Evolutionary conservation across 176 grass and related monocot genomes (phyloP).

Genomic region (Avena eriantha): DNA sequence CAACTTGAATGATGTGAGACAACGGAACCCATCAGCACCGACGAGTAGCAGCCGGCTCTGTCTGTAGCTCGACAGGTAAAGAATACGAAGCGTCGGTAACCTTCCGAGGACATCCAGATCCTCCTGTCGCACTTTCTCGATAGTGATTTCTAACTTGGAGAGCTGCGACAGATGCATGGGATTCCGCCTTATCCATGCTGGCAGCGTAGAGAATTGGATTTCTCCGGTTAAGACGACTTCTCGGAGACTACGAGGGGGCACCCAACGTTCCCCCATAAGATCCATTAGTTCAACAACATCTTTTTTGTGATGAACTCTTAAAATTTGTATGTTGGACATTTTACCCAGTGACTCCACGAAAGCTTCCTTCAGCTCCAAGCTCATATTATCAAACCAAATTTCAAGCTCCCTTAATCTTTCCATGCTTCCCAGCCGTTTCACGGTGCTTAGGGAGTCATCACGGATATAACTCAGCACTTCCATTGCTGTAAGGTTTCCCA

Average conservation of each 20-base stretch:
- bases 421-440: neutral
- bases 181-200: neutral
- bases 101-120: neutral
- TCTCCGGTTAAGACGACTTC: too few relatives aligned
- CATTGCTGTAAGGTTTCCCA: neutral
- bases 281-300: too few relatives aligned
- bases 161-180: neutral
- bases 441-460: neutral
- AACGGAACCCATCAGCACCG: neutral
- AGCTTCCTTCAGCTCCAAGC: neutral
- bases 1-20: neutral
- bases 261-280: too few relatives aligned
- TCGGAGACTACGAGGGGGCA: too few relatives aligned
- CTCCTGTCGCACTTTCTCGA: neutral
- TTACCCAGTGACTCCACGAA: neutral
- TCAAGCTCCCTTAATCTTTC: neutral
- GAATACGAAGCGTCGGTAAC: neutral
- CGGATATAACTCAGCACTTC: neutral
- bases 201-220: neutral
- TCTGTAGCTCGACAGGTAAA: neutral
- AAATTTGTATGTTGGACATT: neutral
- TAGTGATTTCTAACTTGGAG: rapidly evolving
- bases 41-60: neutral
- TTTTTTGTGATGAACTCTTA: too few relatives aligned
- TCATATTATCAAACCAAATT: neutral